These are phyloP conservation scores for Themeda triandra DNA, from an alignment of 176 grass and related monocot species.

Conservation along the genomic window DNA sequence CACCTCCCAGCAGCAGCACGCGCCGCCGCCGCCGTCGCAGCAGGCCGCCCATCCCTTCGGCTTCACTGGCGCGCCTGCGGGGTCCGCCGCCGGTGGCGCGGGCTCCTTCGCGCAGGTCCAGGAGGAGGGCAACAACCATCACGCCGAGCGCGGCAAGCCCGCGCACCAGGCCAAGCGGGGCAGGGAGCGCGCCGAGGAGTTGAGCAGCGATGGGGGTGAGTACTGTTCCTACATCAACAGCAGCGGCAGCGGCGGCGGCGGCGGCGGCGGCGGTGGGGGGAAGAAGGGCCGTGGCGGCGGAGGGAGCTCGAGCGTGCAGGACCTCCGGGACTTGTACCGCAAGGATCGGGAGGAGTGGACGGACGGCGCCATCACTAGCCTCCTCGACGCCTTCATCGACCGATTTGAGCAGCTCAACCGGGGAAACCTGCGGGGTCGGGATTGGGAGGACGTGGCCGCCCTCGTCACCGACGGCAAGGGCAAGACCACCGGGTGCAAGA, in stretches of 20 bases:
- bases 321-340: conserved; percentile 32
- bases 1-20: conserved; percentile 27
- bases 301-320: conserved; percentile 17
- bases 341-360: conserved; percentile 99
- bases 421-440: conserved; percentile 79
- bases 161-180: conserved; percentile 43
- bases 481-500: conserved; percentile 55
- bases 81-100: background rate
- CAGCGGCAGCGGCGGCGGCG: conserved; percentile 27
- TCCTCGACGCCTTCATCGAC: conserved; percentile 74
- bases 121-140: conserved; percentile 57
- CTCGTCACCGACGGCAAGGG: conserved; percentile 63
- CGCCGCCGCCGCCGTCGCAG: conserved; percentile 24
- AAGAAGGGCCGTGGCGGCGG: conserved; percentile 37
- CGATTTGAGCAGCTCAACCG: conserved; percentile 89
- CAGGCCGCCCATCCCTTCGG: conserved; percentile 29
- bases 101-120: conserved; percentile 27
- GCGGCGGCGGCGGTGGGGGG: conserved; percentile 22
- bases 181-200: conserved; percentile 60
- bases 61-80: conserved; percentile 33
- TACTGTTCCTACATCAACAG: conserved; percentile 74
- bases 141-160: conserved; percentile 43
- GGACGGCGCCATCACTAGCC: conserved; percentile 74
- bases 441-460: conserved; percentile 84
- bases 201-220: conserved; percentile 73